phyloP scores from a whole-genome alignment of 1,139 yeast genomes.

The Magnusiomyces paraingens region DNA sequence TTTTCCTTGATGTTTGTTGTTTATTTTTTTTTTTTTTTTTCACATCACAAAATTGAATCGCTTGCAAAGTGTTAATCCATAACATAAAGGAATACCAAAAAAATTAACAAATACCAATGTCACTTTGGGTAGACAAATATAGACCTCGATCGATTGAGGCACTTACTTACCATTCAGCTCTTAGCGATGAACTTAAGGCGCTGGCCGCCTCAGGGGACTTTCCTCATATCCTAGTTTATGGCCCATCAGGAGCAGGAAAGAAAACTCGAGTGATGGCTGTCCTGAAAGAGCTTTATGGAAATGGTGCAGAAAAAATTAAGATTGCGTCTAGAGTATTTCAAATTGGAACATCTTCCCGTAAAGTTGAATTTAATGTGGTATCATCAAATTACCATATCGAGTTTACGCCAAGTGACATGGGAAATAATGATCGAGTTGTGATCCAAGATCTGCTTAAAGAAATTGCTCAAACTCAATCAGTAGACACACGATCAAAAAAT shows the following conservation, averaged over 20 bases:
- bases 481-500: slow-evolving; percentile 67
- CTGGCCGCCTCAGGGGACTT: slow-evolving; percentile 67
- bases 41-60: too few species aligned
- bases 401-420: slow-evolving; percentile 95
- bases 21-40: too few species aligned
- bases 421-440: slow-evolving; percentile 88
- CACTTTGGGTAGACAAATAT: slow-evolving; percentile 94
- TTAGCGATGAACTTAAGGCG: slow-evolving; percentile 59
- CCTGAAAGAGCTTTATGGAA: slow-evolving; percentile 72
- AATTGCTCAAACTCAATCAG: slow-evolving; percentile 91
- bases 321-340: slow-evolving; percentile 84
- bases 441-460: slow-evolving; percentile 91
- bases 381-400: slow-evolving; percentile 88
- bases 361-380: slow-evolving; percentile 83
- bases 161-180: slow-evolving; percentile 59
- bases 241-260: slow-evolving; percentile 96
- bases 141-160: slow-evolving; percentile 65
- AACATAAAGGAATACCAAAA: too few species aligned
- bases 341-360: slow-evolving; percentile 56
- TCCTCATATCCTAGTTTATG: slow-evolving; percentile 87
- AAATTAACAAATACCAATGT: slow-evolving; percentile 42
- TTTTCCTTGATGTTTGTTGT: not conserved
- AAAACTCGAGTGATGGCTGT: slow-evolving; percentile 88
- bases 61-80: too few species aligned
- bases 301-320: slow-evolving; percentile 74